These are phyloP conservation scores for Hansenula sp. DNA, from an alignment of 1,139 yeast species.

Conservation along the genomic window DNA sequence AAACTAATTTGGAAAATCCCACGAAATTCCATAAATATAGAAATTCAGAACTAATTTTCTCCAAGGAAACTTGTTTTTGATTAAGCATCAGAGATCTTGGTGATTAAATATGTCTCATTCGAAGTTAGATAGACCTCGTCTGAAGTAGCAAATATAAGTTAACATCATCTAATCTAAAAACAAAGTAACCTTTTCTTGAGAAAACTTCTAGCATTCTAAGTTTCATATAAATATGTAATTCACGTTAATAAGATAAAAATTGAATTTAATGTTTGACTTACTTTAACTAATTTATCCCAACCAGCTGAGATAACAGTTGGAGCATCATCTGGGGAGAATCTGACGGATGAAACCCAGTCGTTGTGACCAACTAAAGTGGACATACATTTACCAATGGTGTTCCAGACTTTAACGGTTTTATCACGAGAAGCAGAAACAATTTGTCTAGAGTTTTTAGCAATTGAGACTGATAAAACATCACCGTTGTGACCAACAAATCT, in stretches of 20 bases:
- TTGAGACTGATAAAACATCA: constrained; percentile 96
- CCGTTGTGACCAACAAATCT: constrained; percentile 98
- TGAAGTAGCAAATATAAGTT: constrained; percentile 98
- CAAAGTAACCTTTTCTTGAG: neutral
- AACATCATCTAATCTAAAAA: constrained; percentile 50
- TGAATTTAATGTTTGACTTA: constrained; percentile 48
- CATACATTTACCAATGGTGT: constrained; percentile 98
- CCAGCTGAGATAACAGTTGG: constrained; percentile 95
- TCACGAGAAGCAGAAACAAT: constrained; percentile 99
- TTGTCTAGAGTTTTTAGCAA: constrained; percentile 96
- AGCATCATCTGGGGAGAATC: constrained; percentile 76
- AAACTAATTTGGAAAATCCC: too few species aligned
- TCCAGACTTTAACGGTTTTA: constrained; percentile 99
- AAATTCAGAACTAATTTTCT: neutral
- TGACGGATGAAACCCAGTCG: constrained; percentile 99
- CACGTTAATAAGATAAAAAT: neutral
- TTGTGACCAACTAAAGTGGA: constrained; percentile 90
- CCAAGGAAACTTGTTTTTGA: constrained; percentile 1
- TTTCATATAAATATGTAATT: neutral
- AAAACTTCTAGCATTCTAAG: too few species aligned
- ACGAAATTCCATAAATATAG: constrained; percentile 20
- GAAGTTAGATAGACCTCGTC: constrained; percentile 64
- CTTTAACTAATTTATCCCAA: constrained; percentile 99
- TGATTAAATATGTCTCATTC: constrained; percentile 97
- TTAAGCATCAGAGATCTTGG: constrained; percentile 93